Evolutionary conservation across 169 alveolate genomes (phyloP).

Genomic region (Babesia divergens): DNA sequence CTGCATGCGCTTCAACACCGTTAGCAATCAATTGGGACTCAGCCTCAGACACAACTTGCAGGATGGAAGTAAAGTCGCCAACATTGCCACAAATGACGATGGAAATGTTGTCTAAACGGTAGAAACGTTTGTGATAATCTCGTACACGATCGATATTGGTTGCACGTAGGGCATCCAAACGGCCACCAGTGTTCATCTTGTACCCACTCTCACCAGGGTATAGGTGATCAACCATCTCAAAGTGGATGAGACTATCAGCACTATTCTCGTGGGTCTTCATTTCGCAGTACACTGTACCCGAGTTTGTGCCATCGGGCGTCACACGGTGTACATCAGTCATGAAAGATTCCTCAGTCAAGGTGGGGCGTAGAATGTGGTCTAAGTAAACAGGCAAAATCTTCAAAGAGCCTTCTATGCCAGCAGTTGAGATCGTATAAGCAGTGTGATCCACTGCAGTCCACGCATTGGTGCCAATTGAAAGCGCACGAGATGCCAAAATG

Average conservation of each 20-base stretch:
- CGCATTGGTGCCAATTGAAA: conserved; percentile 86
- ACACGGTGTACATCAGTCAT: conserved; percentile 83
- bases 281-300: conserved; percentile 75
- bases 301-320: conserved; percentile 70
- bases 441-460: conserved; percentile 85
- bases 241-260: conserved; percentile 53
- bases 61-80: conserved; percentile 24
- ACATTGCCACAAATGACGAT: conserved; percentile 65
- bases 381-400: conserved; percentile 80
- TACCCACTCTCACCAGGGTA: conserved; percentile 72
- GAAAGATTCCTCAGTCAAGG: conserved; percentile 74
- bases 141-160: conserved; percentile 63
- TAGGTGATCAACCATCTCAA: conserved; percentile 43
- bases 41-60: conserved; percentile 7
- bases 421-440: conserved; percentile 78
- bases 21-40: conserved; percentile 1
- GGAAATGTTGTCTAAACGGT: conserved; percentile 66
- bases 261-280: conserved; percentile 69
- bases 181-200: conserved; percentile 66
- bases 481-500: conserved; percentile 71
- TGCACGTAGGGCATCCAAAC: conserved; percentile 61
- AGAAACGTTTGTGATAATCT: conserved; percentile 65
- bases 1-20: neutral
- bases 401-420: conserved; percentile 82
- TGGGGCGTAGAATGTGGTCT: conserved; percentile 81